Percentiles rank a stretch among this genome's conserved stretches.
Evolutionary conservation across 2,329 filamentous ascomycete species (phyloP).

Genomic region (Aspergillus sp.): DNA sequence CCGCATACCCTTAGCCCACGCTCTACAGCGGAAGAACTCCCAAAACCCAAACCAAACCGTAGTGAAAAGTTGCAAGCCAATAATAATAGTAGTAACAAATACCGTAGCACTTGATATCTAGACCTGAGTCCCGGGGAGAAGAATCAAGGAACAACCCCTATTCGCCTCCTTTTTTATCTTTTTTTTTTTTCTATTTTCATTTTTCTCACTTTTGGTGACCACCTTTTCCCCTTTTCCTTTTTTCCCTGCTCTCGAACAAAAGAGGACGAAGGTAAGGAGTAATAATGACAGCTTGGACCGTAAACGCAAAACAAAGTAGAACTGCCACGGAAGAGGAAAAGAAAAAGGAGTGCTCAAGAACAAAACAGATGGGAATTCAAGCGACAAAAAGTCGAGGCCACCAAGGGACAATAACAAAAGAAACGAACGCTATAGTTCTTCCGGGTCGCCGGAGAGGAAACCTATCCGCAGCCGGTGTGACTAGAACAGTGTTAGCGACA

Average conservation of each 20-base stretch:
- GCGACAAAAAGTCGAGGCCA: constrained; percentile 1
- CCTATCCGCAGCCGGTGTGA: constrained; percentile 73
- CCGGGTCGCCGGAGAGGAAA: constrained; percentile 62
- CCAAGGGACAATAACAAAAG: constrained; percentile 7
- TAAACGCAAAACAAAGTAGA: not conserved
- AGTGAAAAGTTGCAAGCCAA: not conserved
- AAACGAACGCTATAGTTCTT: constrained; percentile 43
- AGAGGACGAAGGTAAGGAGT: not conserved
- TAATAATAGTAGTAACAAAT: not conserved
- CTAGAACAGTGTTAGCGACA: constrained; percentile 41
- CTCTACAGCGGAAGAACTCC: not conserved
- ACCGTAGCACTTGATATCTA: not conserved
- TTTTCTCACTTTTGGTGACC: not conserved
- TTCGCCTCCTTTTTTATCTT: not conserved
- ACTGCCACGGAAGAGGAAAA: not conserved
- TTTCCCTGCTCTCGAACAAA: not conserved
- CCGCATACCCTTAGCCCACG: not conserved
- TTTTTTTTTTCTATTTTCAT: not conserved
- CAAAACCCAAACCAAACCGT: not conserved
- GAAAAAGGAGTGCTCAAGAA: not conserved
- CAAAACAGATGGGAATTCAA: constrained; percentile 2
- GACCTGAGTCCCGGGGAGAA: not conserved
- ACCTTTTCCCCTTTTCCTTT: not conserved
- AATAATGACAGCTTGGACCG: not conserved
- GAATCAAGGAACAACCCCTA: not conserved